phyloP scores from a whole-genome alignment of 1,284 basidiomycete genomes.

The Moesziomyces aphidis region DNA sequence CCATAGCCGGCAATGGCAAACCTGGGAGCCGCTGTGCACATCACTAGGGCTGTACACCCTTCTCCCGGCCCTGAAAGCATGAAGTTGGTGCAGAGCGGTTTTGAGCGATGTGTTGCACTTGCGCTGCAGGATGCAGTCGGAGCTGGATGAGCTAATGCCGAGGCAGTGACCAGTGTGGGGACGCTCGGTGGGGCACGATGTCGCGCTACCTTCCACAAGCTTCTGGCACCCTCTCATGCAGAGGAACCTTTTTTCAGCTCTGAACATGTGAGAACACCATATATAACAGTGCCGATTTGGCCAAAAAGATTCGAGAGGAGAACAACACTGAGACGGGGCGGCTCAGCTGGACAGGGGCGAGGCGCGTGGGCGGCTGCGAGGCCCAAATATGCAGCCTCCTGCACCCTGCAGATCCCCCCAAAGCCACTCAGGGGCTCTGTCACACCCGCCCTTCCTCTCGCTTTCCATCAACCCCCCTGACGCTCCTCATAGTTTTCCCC shows the following conservation, averaged over 20 bases:
- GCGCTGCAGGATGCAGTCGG: not conserved
- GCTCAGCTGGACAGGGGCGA: too few relatives aligned
- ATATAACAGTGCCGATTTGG: not conserved
- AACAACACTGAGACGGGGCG: too few relatives aligned
- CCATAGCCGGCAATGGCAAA: too few relatives aligned
- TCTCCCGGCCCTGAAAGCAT: too few relatives aligned
- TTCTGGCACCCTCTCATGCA: conserved; percentile 20
- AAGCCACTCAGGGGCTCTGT: conserved; percentile 23
- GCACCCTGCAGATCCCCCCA: conserved; percentile 23
- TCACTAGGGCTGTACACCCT: not conserved
- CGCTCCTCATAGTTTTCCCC: too few relatives aligned
- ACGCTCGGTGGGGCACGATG: not conserved
- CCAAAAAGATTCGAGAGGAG: not conserved
- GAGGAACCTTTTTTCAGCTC: not conserved
- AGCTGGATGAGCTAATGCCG: conserved; percentile 7
- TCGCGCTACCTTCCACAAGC: conserved; percentile 21
- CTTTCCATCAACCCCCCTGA: too few relatives aligned
- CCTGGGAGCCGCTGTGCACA: too few relatives aligned
- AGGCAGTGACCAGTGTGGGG: conserved; percentile 1
- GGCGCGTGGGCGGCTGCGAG: conserved; percentile 1
- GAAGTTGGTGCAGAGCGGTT: too few relatives aligned
- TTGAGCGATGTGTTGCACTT: not conserved
- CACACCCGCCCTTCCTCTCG: too few relatives aligned
- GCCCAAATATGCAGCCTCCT: conserved; percentile 6
- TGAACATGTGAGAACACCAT: conserved; percentile 10